phyloP scores from a whole-genome alignment of 331 rosid species.

The Saraca asoca region DNA sequence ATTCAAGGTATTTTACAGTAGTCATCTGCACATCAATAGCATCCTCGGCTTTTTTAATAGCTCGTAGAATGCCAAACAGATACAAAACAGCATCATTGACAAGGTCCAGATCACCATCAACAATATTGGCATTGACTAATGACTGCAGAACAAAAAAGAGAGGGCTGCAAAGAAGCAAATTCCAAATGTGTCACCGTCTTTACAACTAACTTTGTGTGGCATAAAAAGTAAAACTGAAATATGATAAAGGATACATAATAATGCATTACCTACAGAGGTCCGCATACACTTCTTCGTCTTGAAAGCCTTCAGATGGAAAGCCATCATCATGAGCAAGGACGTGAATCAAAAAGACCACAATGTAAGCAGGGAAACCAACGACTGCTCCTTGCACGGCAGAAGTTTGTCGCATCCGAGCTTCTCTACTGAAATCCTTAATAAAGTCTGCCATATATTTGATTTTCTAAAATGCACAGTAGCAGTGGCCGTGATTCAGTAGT shows the following conservation, averaged over 20 bases:
- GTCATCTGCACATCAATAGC: constrained; percentile 58
- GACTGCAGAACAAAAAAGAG: constrained; percentile 68
- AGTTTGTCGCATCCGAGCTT: constrained; percentile 56
- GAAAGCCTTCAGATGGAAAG: constrained; percentile 59
- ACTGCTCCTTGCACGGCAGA: constrained; percentile 58
- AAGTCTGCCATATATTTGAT: constrained; percentile 71
- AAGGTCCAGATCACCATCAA: constrained; percentile 58
- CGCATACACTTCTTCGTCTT: constrained; percentile 61
- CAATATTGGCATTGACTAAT: constrained; percentile 49
- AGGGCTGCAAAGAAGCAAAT: constrained; percentile 71
- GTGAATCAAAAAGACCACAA: constrained; percentile 77
- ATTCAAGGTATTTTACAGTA: constrained; percentile 51
- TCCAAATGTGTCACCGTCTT: constrained; percentile 33
- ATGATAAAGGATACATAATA: constrained; percentile 17
- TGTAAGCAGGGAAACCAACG: constrained; percentile 69
- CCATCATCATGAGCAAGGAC: constrained; percentile 68
- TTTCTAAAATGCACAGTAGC: constrained; percentile 59
- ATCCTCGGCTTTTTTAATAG: constrained; percentile 84
- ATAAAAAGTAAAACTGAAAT: constrained; percentile 19
- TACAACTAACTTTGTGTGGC: neutral
- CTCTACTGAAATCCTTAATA: constrained; percentile 68
- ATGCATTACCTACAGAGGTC: constrained; percentile 66
- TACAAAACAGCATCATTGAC: constrained; percentile 56
- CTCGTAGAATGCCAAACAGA: constrained; percentile 72
- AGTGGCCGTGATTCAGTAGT: constrained; percentile 33